A percentile compares a stretch with the other conserved stretches of the same genome.
Evolutionary conservation across 1,139 yeast species (phyloP).

Genomic region (Petasospora fabianii): DNA sequence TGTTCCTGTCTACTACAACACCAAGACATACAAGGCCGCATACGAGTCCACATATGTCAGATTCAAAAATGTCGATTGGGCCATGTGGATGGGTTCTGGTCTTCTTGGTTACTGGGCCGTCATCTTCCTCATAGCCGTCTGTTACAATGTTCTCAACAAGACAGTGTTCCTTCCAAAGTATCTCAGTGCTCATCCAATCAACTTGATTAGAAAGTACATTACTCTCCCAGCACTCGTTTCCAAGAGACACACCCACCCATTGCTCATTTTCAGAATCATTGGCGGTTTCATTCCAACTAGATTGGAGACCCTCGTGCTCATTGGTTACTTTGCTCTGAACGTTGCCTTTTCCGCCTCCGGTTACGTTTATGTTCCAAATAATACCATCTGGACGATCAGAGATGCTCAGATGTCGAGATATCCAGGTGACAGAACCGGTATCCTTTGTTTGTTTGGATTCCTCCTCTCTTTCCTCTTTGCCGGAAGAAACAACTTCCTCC

Average conservation of each 20-base stretch:
- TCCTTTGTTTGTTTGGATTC: conserved; percentile 41
- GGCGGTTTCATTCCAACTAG: conserved; percentile 48
- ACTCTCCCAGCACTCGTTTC: conserved; percentile 43
- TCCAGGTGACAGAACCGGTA: conserved; percentile 59
- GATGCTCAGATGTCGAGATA: conserved; percentile 52
- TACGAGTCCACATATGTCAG: conserved; percentile 33
- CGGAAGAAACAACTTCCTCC: conserved; percentile 65
- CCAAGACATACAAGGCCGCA: conserved; percentile 33
- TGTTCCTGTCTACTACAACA: conserved; percentile 30
- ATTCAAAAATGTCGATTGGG: conserved; percentile 37
- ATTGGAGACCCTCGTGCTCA: conserved; percentile 46
- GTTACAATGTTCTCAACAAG: conserved; percentile 39
- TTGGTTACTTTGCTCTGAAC: conserved; percentile 39
- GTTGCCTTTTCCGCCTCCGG: conserved; percentile 37
- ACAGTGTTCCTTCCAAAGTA: conserved; percentile 33
- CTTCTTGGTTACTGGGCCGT: conserved; percentile 47
- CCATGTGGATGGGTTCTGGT: conserved; percentile 48
- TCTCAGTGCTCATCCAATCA: conserved; percentile 34
- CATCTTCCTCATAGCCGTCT: conserved; percentile 38
- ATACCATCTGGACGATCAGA: conserved; percentile 38
- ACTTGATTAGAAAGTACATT: conserved; percentile 41
- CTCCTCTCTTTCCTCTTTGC: conserved; percentile 56
- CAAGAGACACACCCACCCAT: conserved; percentile 27
- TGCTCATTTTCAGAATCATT: conserved; percentile 11
- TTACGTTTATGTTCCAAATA: conserved; percentile 37